Evolutionary conservation across 352 stramenopile species (phyloP), one percentile per base, ranked within the genome.

Genomic region (Globisporangium spinosum): DNA sequence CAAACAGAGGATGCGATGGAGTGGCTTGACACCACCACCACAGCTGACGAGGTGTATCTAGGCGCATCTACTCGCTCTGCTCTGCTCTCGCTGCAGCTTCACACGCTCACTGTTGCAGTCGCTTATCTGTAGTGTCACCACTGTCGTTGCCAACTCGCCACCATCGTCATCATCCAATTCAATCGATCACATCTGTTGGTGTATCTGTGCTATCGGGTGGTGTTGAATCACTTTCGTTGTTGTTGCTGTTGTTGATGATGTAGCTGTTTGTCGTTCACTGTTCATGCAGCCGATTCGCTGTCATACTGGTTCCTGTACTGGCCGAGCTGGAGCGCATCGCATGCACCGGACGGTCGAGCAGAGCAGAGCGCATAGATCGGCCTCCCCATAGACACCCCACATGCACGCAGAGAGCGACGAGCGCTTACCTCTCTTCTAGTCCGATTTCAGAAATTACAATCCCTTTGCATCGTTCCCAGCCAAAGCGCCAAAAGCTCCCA

Each of bases 381-480:
- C 29, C 12, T 45, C 29, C 12, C 40, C 60, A 57, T 25, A 34
- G 23, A 27, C 60, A 64, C 58, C 35, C 27, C 29, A 40, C 45
- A 45, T 47, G 47, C 13, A 54, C 38, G 23, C 43, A 64, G 43
- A 67, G 45, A 59, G 29, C 40, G 55, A 61, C 29, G 29, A 47
- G 35, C 60, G 61, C 78, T 69, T 77, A 92, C 84, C 84, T 92
- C 80, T 92, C 80, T 90, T 90, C 78, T 92, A 89, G 84, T 92
- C 84, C 84, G 82, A 89, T 90, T 92, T 90, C 74, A 86, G 82
- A 90, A 89, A 92, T 89, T 88, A 81, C 74, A 56, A 65, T 62
- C 60, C 47, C 27, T 35, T 62, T 59, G 45, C 49, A 45, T 69
- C 56, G 32, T 58, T 57, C 47, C 68, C 29, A 53, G 43, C 69